phyloP scores from a whole-genome alignment of 208 protist genomes.

The Crithidia brevicula region DNA sequence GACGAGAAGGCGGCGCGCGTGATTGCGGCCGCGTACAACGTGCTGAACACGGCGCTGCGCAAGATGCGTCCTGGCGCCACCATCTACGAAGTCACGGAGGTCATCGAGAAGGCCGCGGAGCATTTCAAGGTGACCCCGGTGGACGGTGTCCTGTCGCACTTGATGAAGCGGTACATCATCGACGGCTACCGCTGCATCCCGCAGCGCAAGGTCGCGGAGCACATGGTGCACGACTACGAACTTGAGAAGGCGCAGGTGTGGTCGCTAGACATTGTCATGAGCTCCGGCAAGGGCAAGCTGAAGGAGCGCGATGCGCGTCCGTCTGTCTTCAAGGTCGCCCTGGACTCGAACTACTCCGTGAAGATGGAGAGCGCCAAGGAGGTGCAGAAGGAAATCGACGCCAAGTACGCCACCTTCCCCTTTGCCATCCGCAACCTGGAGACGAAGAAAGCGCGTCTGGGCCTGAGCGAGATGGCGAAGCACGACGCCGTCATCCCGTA shows the following conservation, averaged over 20 bases:
- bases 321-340: conserved; percentile 96
- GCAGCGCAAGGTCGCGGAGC: conserved; percentile 88
- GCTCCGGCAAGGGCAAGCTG: conserved; percentile 91
- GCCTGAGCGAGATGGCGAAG: conserved; percentile 96
- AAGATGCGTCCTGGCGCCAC: conserved; percentile 89
- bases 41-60: conserved; percentile 91
- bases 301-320: conserved; percentile 88
- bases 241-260: conserved; percentile 92
- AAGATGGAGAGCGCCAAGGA: conserved; percentile 98
- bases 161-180: conserved; percentile 98
- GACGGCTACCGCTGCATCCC: conserved; percentile 97
- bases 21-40: conserved; percentile 95
- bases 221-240: conserved; percentile 96
- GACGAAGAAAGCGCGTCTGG: conserved; percentile 94
- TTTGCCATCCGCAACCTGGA: conserved; percentile 96
- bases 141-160: conserved; percentile 98
- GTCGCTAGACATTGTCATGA: conserved; percentile 91
- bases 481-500: conserved; percentile 96
- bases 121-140: conserved; percentile 94
- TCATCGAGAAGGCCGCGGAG: conserved; percentile 95
- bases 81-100: conserved; percentile 94
- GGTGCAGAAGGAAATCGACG: conserved; percentile 95
- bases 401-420: conserved; percentile 95
- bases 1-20: conserved; percentile 94
- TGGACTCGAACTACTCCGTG: conserved; percentile 95